These are phyloP conservation scores for Lactarius hatsudake DNA, from an alignment of 768 basidiomycete species.

Conservation along the genomic window DNA sequence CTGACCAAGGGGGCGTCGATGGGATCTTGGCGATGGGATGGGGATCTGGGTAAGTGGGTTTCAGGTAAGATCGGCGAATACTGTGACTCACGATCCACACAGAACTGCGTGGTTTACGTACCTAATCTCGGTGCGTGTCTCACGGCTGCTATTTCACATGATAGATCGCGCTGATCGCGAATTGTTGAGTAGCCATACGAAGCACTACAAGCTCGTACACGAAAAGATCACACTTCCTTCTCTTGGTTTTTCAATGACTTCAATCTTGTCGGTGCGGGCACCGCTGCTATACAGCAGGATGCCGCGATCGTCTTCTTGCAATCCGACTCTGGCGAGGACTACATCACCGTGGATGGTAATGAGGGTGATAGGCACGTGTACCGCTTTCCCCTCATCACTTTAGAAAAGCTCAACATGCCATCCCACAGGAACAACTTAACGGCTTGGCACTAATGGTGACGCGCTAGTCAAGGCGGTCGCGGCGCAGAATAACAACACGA, in stretches of 20 bases:
- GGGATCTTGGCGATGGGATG: constrained; percentile 89
- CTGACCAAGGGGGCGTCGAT: constrained; percentile 40
- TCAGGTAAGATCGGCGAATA: constrained; percentile 11
- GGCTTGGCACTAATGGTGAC: constrained; percentile 39
- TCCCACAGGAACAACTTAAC: constrained; percentile 36
- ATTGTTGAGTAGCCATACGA: constrained; percentile 56
- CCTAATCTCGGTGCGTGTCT: constrained; percentile 59
- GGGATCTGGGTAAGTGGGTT: constrained; percentile 64
- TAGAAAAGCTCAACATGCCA: neutral
- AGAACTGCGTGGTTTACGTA: constrained; percentile 76
- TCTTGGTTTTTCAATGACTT: constrained; percentile 72
- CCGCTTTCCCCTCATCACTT: constrained; percentile 30
- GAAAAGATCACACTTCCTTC: constrained; percentile 60
- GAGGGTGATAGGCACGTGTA: constrained; percentile 51
- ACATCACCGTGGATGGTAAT: constrained; percentile 58
- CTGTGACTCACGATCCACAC: constrained; percentile 1
- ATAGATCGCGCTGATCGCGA: neutral
- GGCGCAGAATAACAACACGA: constrained; percentile 65
- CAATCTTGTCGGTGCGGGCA: constrained; percentile 48
- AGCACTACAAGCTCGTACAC: constrained; percentile 73
- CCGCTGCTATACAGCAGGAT: constrained; percentile 44
- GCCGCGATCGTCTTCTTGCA: constrained; percentile 53
- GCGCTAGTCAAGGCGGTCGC: constrained; percentile 55
- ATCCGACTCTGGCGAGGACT: constrained; percentile 40
- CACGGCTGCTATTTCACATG: neutral